These are phyloP conservation scores for Xylaria sp. DNA, from an alignment of 2,329 filamentous ascomycete genomes.

Conservation along the genomic window DNA sequence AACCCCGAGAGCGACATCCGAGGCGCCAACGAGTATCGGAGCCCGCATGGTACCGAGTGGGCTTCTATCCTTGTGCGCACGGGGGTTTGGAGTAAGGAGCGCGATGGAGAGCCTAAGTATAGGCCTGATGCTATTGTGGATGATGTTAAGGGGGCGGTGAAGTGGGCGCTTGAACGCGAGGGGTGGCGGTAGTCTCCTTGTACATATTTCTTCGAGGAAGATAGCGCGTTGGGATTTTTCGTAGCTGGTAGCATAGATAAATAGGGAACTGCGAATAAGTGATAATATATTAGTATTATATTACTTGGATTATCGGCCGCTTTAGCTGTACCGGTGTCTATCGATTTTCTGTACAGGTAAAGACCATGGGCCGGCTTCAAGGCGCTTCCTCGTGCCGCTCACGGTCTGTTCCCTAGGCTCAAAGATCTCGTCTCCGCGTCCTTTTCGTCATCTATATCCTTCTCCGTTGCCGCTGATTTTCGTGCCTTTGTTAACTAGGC, in stretches of 20 bases:
- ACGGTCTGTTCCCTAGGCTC: too few relatives aligned
- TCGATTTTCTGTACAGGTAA: too few relatives aligned
- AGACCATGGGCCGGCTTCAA: too few relatives aligned
- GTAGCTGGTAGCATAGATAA: not conserved
- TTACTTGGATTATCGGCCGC: too few relatives aligned
- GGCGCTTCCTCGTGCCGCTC: too few relatives aligned
- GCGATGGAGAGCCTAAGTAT: conserved; percentile 63
- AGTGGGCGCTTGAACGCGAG: conserved; percentile 76
- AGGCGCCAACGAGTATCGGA: conserved; percentile 82
- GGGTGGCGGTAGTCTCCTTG: conserved; percentile 48
- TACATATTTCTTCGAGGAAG: not conserved
- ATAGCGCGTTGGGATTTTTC: not conserved
- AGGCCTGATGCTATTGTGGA: conserved; percentile 74
- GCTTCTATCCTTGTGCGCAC: conserved; percentile 80
- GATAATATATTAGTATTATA: not conserved
- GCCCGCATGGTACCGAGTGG: conserved; percentile 77
- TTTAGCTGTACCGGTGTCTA: too few relatives aligned
- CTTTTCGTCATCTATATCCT: too few relatives aligned
- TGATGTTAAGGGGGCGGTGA: conserved; percentile 80
- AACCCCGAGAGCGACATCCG: conserved; percentile 91
- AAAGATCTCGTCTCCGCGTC: too few relatives aligned
- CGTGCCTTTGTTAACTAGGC: too few relatives aligned
- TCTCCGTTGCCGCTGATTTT: too few relatives aligned
- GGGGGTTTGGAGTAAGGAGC: conserved; percentile 72
- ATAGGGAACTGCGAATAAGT: not conserved